phyloP scores from a whole-genome alignment of 2,329 filamentous ascomycete species.

The Volutella citrinella region DNA sequence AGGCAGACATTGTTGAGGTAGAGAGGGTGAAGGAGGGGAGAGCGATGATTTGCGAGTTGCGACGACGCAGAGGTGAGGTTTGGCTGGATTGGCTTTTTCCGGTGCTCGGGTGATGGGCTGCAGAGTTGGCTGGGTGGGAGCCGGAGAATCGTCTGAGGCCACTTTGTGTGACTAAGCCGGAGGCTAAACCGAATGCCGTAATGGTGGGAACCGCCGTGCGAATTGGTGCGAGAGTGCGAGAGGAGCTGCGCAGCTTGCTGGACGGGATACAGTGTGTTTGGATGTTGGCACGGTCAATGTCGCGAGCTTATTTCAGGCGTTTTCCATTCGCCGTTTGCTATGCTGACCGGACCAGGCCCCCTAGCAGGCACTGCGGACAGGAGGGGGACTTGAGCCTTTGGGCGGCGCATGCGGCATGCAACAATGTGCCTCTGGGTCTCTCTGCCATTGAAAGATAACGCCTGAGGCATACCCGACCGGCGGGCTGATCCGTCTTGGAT shows the following conservation, averaged over 20 bases:
- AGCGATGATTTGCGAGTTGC: slow-evolving; percentile 13
- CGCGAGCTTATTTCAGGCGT: slow-evolving; percentile 21
- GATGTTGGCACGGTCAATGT: slow-evolving; percentile 10
- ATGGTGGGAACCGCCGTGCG: slow-evolving; percentile 25
- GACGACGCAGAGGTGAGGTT: slow-evolving; percentile 19
- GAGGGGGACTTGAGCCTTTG: too few species aligned
- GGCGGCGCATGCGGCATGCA: too few species aligned
- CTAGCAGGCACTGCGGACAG: slow-evolving; percentile 1
- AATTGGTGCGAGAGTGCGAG: slow-evolving; percentile 18
- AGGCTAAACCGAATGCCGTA: slow-evolving; percentile 23
- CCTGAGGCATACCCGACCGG: too few species aligned
- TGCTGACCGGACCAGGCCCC: slow-evolving; percentile 6
- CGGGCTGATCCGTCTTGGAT: too few species aligned
- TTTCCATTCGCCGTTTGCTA: slow-evolving; percentile 22
- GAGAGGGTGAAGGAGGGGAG: slow-evolving; percentile 25
- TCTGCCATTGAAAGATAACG: too few species aligned
- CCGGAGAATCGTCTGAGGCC: slow-evolving; percentile 26
- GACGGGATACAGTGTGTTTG: slow-evolving; percentile 14
- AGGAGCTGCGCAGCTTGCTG: background rate
- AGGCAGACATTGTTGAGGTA: slow-evolving; percentile 59
- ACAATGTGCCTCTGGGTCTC: too few species aligned
- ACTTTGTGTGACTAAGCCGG: slow-evolving; percentile 31
- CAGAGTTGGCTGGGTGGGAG: slow-evolving; percentile 26
- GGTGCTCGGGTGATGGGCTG: slow-evolving; percentile 27
- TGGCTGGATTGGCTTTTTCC: slow-evolving; percentile 21